Conservation (phyloP, 352 stramenopile genomes). For the Phytophthora sp. region DNA sequence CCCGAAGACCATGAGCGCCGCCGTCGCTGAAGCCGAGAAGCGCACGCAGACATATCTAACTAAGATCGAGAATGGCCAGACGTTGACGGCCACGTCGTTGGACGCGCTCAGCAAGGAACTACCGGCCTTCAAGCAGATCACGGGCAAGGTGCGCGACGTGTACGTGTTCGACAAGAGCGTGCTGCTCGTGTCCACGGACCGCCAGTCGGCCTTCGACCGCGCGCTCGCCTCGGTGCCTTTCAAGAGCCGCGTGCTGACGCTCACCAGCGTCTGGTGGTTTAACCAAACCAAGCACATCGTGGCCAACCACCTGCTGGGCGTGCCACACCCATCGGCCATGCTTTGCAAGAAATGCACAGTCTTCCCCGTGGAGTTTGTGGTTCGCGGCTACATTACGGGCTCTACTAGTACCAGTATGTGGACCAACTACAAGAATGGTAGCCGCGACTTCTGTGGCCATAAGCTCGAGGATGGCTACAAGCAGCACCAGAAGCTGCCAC, state of each 20-base stretch:
- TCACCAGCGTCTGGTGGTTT: constrained; percentile 97
- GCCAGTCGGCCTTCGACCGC: constrained; percentile 98
- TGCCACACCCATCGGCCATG: constrained; percentile 95
- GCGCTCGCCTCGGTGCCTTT: constrained; percentile 95
- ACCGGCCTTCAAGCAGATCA: constrained; percentile 64
- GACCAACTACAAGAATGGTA: constrained; percentile 98
- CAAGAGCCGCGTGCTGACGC: constrained; percentile 98
- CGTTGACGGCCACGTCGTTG: constrained; percentile 70
- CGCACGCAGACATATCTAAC: constrained; percentile 76
- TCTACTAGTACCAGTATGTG: constrained; percentile 99
- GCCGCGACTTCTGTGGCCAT: constrained; percentile 97
- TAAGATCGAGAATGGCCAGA: constrained; percentile 51
- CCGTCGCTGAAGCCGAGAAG: constrained; percentile 56
- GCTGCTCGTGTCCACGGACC: constrained; percentile 98
- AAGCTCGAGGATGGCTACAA: constrained; percentile 92
- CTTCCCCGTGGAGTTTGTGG: constrained; percentile 99
- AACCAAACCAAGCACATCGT: constrained; percentile 96
- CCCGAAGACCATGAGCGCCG: constrained; percentile 48
- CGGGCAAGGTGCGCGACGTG: constrained; percentile 92
- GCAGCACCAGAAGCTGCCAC: constrained; percentile 97
- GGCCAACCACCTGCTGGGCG: constrained; percentile 96
- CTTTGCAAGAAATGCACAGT: constrained; percentile 96
- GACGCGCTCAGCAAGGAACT: constrained; percentile 39
- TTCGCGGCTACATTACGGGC: constrained; percentile 96
- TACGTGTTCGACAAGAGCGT: constrained; percentile 91